Conservation (phyloP, 2,329 filamentous ascomycete genomes). For the Arthrobotrys musiformis region DNA sequence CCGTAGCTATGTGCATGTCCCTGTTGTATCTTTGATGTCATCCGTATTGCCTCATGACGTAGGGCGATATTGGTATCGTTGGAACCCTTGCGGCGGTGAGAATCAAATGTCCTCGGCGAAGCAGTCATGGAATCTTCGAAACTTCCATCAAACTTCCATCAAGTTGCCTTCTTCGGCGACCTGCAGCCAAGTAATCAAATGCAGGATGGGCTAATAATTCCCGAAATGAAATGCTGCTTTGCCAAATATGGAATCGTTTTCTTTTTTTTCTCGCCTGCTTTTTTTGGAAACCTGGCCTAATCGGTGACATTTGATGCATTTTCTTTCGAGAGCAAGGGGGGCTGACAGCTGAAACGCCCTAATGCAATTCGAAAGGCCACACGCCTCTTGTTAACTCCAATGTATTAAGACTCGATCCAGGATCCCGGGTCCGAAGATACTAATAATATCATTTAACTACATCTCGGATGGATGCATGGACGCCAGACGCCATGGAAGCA, state of each 20-base stretch:
- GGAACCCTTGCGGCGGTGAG: neutral
- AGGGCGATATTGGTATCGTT: slow-evolving; percentile 4
- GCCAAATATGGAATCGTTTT: slow-evolving; percentile 24
- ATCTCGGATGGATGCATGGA: neutral
- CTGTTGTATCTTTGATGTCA: neutral
- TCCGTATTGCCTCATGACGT: neutral
- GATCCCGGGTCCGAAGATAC: neutral
- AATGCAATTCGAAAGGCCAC: neutral
- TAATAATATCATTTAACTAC: slow-evolving; percentile 1
- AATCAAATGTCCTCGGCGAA: neutral
- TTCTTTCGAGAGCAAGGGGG: neutral
- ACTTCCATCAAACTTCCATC: slow-evolving; percentile 35
- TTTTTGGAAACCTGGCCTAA: slow-evolving; percentile 28
- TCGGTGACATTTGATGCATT: slow-evolving; percentile 26
- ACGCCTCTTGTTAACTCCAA: slow-evolving; percentile 1
- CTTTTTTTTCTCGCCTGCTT: slow-evolving; percentile 25
- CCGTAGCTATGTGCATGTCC: neutral
- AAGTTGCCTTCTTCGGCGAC: slow-evolving; percentile 52
- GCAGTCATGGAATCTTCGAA: slow-evolving; percentile 20
- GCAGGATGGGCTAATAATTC: slow-evolving; percentile 24
- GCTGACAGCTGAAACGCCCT: slow-evolving; percentile 46
- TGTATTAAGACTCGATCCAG: slow-evolving; percentile 26
- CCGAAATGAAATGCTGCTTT: slow-evolving; percentile 20
- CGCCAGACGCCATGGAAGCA: neutral
- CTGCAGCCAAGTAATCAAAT: slow-evolving; percentile 18